Percentiles rank a stretch among this genome's conserved stretches.
These are phyloP conservation scores for Talaromyces nanjingensis DNA, from an alignment of 495 filamentous ascomycete species.

Conservation along the genomic window DNA sequence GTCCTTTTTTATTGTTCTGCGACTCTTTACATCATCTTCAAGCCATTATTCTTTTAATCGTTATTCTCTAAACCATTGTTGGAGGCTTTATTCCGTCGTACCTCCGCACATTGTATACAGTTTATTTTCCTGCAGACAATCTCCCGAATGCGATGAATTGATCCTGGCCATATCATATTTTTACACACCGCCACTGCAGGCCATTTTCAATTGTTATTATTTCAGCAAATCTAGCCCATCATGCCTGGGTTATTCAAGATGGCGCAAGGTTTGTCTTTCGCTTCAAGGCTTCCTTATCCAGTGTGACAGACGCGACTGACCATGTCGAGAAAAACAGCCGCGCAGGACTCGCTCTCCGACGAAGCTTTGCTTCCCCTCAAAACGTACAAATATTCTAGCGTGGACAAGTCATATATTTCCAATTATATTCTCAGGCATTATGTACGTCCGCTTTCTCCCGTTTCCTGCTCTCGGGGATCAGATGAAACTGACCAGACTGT, in stretches of 20 bases:
- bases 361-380: conserved; percentile 76
- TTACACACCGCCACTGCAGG: conserved; percentile 4
- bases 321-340: conserved; percentile 24
- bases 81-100: neutral
- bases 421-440: conserved; percentile 91
- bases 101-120: neutral
- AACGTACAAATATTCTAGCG: conserved; percentile 91
- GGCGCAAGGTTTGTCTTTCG: conserved; percentile 32
- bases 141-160: conserved; percentile 5
- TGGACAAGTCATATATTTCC: conserved; percentile 95
- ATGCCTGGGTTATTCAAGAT: conserved; percentile 35
- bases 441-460: conserved; percentile 48
- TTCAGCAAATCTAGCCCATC: conserved; percentile 22
- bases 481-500: conserved; percentile 1
- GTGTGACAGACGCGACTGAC: neutral
- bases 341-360: conserved; percentile 58
- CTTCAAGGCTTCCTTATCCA: neutral
- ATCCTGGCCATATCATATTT: neutral
- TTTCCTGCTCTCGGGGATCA: neutral
- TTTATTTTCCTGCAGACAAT: neutral
- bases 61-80: neutral
- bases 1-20: neutral
- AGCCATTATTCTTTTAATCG: neutral
- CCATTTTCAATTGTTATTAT: neutral
- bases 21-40: neutral